Evolutionary conservation across 2,329 filamentous ascomycete genomes (phyloP).

Genomic region (Sclerotinia nivalis): DNA sequence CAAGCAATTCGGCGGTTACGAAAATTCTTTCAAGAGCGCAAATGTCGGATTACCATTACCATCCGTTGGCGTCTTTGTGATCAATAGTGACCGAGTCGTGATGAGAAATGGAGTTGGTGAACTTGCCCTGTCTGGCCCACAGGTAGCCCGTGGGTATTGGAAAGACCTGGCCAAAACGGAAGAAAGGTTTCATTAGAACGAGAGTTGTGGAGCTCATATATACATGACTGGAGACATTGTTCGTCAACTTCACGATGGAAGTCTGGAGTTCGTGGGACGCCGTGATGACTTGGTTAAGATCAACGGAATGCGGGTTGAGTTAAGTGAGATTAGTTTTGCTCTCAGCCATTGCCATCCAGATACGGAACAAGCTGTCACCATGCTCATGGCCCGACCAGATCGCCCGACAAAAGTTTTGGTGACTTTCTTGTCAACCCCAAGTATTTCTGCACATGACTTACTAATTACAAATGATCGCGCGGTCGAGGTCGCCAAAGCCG

Average conservation of each 20-base stretch:
- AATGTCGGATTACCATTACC: constrained; percentile 10
- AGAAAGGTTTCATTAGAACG: constrained; percentile 58
- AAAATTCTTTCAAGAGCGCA: not conserved
- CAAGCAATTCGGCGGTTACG: constrained; percentile 6
- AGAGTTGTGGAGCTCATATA: constrained; percentile 47
- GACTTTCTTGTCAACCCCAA: constrained; percentile 9
- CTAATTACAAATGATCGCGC: not conserved
- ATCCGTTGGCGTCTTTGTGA: constrained; percentile 43
- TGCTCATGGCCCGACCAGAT: constrained; percentile 43
- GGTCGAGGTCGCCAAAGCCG: constrained; percentile 21
- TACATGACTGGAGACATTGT: constrained; percentile 64
- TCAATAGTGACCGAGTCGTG: constrained; percentile 30
- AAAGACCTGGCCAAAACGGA: constrained; percentile 58
- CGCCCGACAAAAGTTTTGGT: constrained; percentile 38
- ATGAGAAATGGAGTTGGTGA: constrained; percentile 37
- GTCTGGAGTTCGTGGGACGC: constrained; percentile 59
- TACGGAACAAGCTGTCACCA: constrained; percentile 45
- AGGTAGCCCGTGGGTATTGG: constrained; percentile 62
- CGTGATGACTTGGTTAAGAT: constrained; percentile 70
- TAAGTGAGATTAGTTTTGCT: constrained; percentile 49
- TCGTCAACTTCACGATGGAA: constrained; percentile 51
- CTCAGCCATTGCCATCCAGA: constrained; percentile 25
- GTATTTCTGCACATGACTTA: not conserved
- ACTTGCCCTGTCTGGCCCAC: constrained; percentile 47
- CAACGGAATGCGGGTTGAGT: constrained; percentile 64